Conservation (phyloP, 2,329 filamentous ascomycete species). For the Salinomyces thailandicus region DNA sequence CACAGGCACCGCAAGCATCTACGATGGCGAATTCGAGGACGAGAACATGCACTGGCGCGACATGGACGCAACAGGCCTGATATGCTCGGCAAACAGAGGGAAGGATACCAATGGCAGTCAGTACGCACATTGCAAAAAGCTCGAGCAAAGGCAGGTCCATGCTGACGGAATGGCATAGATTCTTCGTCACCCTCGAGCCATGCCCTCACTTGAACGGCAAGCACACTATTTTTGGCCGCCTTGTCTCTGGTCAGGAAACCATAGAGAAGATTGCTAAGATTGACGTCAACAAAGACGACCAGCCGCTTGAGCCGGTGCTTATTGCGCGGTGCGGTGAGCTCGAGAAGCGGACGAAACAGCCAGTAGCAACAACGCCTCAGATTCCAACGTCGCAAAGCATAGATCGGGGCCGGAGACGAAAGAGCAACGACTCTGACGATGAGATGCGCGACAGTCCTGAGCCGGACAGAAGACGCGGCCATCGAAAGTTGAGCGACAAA, state of each 20-base stretch:
- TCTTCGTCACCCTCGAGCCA: conserved; percentile 33
- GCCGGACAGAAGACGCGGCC: conserved; percentile 18
- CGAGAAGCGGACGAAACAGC: conserved; percentile 24
- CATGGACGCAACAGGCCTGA: conserved; percentile 30
- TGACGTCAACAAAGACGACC: conserved; percentile 28
- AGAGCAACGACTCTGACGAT: conserved; percentile 19
- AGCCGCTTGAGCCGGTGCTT: conserved; percentile 27
- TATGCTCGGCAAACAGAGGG: conserved; percentile 34
- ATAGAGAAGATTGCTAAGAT: conserved; percentile 28
- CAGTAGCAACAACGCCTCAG: conserved; percentile 2
- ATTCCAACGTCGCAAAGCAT: conserved; percentile 5
- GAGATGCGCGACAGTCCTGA: conserved; percentile 17
- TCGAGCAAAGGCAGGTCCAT: not conserved
- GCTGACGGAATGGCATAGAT: conserved; percentile 19
- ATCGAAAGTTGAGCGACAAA: conserved; percentile 26
- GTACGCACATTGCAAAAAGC: conserved; percentile 14
- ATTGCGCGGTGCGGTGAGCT: conserved; percentile 31
- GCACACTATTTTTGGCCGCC: conserved; percentile 32
- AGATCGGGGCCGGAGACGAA: conserved; percentile 19
- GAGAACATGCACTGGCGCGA: conserved; percentile 33
- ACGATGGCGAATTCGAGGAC: conserved; percentile 31
- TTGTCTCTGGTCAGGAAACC: conserved; percentile 29
- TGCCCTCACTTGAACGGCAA: conserved; percentile 32
- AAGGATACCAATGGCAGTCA: conserved; percentile 33
- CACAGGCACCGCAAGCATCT: conserved; percentile 32